Evolutionary conservation across 2,329 filamentous ascomycete species (phyloP), one percentile per base, ranked within the genome.

Genomic region (Xylariaceae sp.): DNA sequence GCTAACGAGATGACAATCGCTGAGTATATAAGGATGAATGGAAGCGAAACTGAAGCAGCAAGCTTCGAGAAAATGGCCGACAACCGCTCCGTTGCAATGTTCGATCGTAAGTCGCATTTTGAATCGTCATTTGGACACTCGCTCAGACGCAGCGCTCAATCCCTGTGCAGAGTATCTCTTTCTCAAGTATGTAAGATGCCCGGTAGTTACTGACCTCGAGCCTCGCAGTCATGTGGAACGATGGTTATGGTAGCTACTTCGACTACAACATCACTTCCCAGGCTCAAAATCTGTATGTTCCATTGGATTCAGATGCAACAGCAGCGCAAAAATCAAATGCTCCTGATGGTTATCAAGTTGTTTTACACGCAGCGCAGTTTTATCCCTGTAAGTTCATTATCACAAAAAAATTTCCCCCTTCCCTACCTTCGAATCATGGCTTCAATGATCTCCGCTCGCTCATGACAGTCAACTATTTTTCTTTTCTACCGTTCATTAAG

Each of bases 181-280:
- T n/a, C n/a, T n/a, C n/a, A n/a, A n/a, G n/a, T n/a, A n/a, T n/a
- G n/a, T n/a, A n/a, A n/a, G n/a, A n/a, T n/a, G n/a, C n/a, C n/a
- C n/a, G n/a, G 22, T 26, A 11, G 22, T 11, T 11, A 26, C 22
- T 26, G 22, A 26, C 22, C 11, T 11, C 22, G 22, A 11, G 11
- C 22, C 6, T 26, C n/a, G 11, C 11, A 26, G 22, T 85, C 34
- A 68, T 85, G 61, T 86, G 81, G 81, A 83, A 83, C 59, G 63
- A 72, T 22, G 79, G 75, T 6, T 69, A 78, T 45, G 76, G 66
- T 60, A 73, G 72, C 60, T 86, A 83, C 66, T 85, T 85, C 54
- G 82, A 86, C 67, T 85, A 78, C 66, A 86, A 85, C 63, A 47
- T 81, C 22, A 85, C 79, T 0, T 77, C 78, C 0, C 62, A 59